Evolutionary conservation across 345 rosid genomes (phyloP), one percentile per base, ranked within the genome.

Genomic region (Ailanthus altissimus): DNA sequence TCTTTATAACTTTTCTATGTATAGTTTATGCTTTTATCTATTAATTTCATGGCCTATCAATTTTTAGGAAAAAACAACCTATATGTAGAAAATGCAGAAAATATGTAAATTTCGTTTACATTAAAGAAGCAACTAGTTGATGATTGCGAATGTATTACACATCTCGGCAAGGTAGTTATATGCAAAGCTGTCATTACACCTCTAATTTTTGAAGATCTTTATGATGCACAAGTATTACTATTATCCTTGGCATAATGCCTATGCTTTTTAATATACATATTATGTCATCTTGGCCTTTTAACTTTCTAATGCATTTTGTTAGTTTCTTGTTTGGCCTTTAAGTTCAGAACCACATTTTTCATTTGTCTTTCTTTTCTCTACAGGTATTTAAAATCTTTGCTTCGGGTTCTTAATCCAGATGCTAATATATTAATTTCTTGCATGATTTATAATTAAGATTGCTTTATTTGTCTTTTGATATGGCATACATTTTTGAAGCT

Each of bases 41-140:
- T 43, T 75, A 72, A 23, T 21, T 26, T 58, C 58, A 13, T 58
- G 74, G 63, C 72, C 75, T 84, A 68, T 14, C 42, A 71, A 78
- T 72, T 78, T 36, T 75, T 69, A 91, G 97, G 94, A 88, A 61
- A 89, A 87, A 81, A 83, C n/a, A n/a, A n/a, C n/a, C n/a, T n/a
- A n/a, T n/a, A 88, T 36, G 68, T 78, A 1, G 92, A 89, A 63
- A 89, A 90, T 78, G 75, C 85, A 76, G 83, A 86, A 79, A 88
- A 61, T 59, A 76, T 94, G 69, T 89, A 88, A 54, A 87, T 94
- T 81, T 93, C 97, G 11, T 83, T 85, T 6, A 80, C 88, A 56
- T 80, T 94, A 71, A 90, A 89, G 91, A 94, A 88, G 84, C 98
- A 94, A 79, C 90, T 94, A 45, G 59, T 88, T 69, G 91, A 92